Conservation (phyloP, 176 grass and related monocot species). For the Aechmea fasciata region DNA sequence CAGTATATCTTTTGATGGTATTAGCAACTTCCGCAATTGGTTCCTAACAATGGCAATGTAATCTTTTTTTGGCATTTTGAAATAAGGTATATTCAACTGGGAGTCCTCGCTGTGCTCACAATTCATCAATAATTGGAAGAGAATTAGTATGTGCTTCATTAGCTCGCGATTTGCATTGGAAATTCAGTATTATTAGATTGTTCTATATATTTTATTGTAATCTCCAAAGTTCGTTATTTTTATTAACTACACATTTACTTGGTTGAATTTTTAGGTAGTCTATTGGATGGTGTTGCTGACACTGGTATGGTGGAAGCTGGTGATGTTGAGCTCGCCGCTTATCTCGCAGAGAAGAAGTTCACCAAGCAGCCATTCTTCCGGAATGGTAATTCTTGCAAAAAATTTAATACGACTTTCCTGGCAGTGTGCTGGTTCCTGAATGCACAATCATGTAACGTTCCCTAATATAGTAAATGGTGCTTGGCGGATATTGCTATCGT, state of each 20-base stretch:
- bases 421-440: not conserved
- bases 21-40: not conserved
- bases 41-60: not conserved
- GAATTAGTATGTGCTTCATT: constrained; percentile 49
- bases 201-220: not conserved
- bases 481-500: not conserved
- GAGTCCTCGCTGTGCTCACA: constrained; percentile 63
- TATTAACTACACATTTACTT: constrained; percentile 1
- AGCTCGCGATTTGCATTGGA: not conserved
- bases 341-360: constrained; percentile 66
- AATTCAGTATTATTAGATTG: not conserved
- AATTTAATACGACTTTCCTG: not conserved
- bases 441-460: not conserved
- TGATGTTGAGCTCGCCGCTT: constrained; percentile 42
- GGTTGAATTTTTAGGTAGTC: constrained; percentile 33
- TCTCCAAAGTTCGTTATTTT: not conserved
- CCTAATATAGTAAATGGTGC: not conserved
- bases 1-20: not conserved
- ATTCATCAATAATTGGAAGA: constrained; percentile 70
- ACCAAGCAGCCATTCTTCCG: constrained; percentile 56
- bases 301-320: constrained; percentile 82
- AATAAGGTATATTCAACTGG: constrained; percentile 84
- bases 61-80: not conserved
- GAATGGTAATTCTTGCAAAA: constrained; percentile 34
- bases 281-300: constrained; percentile 61